A percentile compares a stretch with the other conserved stretches of the same genome.
Evolutionary conservation across 768 basidiomycete genomes (phyloP).

Genomic region (Mycena leptocephala): DNA sequence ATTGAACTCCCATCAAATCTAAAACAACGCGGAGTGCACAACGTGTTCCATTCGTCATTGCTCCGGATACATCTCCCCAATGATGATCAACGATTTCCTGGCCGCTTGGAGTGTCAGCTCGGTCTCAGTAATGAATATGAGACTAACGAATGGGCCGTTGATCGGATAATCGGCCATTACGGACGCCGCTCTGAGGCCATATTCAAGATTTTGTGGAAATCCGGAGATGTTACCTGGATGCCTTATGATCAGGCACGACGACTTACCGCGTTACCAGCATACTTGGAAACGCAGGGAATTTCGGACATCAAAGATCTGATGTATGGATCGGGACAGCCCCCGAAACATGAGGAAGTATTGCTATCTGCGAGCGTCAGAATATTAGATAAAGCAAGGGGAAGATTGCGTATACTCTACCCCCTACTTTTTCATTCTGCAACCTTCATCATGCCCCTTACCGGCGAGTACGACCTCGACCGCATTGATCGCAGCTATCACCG

Average conservation of each 20-base stretch:
- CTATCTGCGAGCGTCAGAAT: too few relatives aligned
- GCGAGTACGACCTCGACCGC: too few relatives aligned
- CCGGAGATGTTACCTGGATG: background rate
- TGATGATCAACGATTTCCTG: background rate
- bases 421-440: too few relatives aligned
- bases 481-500: too few relatives aligned
- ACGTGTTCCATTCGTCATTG: background rate
- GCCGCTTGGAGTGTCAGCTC: background rate
- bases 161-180: background rate
- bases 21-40: background rate
- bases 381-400: too few relatives aligned
- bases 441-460: too few relatives aligned
- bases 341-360: background rate
- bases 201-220: background rate
- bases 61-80: background rate
- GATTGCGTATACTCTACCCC: too few relatives aligned
- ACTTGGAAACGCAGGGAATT: background rate
- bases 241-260: background rate
- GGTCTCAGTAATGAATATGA: background rate
- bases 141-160: background rate
- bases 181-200: background rate
- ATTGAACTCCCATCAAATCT: too few relatives aligned
- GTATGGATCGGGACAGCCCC: background rate
- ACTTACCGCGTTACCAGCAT: background rate
- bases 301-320: background rate